Conservation (phyloP, 2,329 filamentous ascomycete genomes). For the Ophiostoma ulmi region DNA sequence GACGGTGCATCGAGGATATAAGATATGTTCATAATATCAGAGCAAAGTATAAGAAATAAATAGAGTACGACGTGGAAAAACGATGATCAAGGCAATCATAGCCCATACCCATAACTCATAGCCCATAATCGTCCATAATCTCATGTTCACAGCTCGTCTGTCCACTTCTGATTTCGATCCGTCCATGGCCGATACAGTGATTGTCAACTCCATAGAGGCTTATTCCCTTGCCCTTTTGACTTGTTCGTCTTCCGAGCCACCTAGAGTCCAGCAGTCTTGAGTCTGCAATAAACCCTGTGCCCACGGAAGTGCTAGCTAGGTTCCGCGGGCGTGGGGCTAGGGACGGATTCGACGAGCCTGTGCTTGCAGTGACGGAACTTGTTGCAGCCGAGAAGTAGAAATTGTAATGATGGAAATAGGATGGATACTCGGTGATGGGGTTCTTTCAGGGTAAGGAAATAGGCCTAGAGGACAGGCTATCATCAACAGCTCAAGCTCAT, state of each 20-base stretch:
- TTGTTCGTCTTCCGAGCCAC: too few relatives aligned
- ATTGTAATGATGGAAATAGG: neutral
- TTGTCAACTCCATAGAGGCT: neutral
- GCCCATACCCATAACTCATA: neutral
- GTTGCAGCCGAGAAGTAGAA: neutral
- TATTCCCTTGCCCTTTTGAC: too few relatives aligned
- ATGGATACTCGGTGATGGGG: too few relatives aligned
- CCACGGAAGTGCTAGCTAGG: constrained; percentile 2
- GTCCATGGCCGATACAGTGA: constrained; percentile 1
- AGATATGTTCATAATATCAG: neutral
- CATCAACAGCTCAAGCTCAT: too few relatives aligned
- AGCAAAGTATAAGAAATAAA: constrained; percentile 2
- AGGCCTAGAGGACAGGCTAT: too few relatives aligned
- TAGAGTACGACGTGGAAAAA: constrained; percentile 2
- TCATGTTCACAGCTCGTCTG: neutral
- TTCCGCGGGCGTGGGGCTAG: constrained; percentile 9
- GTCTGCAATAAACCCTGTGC: neutral
- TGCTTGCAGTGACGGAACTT: neutral
- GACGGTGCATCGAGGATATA: neutral
- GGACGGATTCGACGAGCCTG: neutral
- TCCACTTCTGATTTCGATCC: neutral
- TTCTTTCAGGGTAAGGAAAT: too few relatives aligned
- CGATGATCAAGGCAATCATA: constrained; percentile 1
- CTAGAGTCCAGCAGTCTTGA: too few relatives aligned
- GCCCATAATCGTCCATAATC: too few relatives aligned